Evolutionary conservation across 768 basidiomycete species (phyloP), one percentile per base, ranked within the genome.

Genomic region (Roridomyces roridus): DNA sequence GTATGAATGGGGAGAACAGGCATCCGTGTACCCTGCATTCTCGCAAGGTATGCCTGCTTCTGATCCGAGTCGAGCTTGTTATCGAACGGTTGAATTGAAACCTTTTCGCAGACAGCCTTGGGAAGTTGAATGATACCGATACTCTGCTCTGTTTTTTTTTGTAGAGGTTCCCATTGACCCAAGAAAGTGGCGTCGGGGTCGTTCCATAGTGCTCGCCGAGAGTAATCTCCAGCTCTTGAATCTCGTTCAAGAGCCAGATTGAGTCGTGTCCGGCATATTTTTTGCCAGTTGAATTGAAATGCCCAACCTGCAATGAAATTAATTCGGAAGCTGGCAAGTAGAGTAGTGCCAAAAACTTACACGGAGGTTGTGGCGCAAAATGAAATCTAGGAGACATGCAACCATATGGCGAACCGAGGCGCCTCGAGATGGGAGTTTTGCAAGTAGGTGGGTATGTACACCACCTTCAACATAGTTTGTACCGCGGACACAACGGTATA

Each of bases 1-100:
- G 60, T 68, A 36, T 71, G 67, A 46, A 70, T 41, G 2, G 68
- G 68, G 6, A 70, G 53, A 5, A 69, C 54, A 2, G 70, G 56
- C 44, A 65, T 65, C 14, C 56, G 55, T 17, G 68, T 69, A 0
- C 67, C 66, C 46, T 71, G 70, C 51, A 67, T 65, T 6, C 41
- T 36, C 9, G 60, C 53, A 20, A 54, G 52, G 34, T 54, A 46
- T 26, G 31, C 23, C 20, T 53, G 51, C 11, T 53, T 53, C 29
- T 53, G 51, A 20, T 45, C 29, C 5, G 51, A 34, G 28, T 53
- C 51, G 8, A 20, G 31, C 42, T 44, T 36, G 15, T 44, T 20
- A 21, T 49, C 34, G 46, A 43, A 60, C 20, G 46, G 36, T 34
- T 50, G 46, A 14, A 60, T 60, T 21, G 28, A 39, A 31, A 47